Conservation (phyloP, 352 stramenopile species). For the Albugo laibachii region DNA sequence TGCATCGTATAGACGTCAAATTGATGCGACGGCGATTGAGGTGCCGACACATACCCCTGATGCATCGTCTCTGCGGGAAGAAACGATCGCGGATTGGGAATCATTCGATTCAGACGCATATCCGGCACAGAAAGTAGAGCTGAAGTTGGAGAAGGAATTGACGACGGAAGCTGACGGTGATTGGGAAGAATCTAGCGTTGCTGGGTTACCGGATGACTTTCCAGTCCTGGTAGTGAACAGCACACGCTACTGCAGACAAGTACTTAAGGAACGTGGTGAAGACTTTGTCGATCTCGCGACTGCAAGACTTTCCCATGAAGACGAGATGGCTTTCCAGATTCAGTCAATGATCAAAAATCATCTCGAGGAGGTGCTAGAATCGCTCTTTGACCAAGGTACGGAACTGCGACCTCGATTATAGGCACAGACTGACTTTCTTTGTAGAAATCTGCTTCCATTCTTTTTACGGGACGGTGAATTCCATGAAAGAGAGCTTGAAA, state of each 20-base stretch:
- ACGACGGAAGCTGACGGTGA: constrained; percentile 3
- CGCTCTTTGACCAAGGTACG: constrained; percentile 36
- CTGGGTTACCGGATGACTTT: constrained; percentile 41
- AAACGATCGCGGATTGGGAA: too few relatives aligned
- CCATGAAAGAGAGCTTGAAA: constrained; percentile 27
- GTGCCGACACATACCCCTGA: too few relatives aligned
- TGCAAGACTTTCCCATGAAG: constrained; percentile 18
- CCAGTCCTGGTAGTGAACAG: constrained; percentile 46
- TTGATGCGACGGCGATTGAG: too few relatives aligned
- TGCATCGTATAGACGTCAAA: too few relatives aligned
- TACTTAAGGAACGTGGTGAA: constrained; percentile 11
- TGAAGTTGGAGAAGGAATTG: too few relatives aligned
- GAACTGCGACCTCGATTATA: neutral
- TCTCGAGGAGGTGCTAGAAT: constrained; percentile 34
- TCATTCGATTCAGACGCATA: too few relatives aligned
- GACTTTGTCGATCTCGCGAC: constrained; percentile 13
- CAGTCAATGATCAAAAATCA: constrained; percentile 21
- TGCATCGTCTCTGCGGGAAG: too few relatives aligned
- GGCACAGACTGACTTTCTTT: neutral
- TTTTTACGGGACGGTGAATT: constrained; percentile 31
- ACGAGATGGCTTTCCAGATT: constrained; percentile 12
- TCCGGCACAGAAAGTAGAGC: too few relatives aligned
- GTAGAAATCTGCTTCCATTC: constrained; percentile 38
- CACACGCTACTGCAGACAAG: constrained; percentile 29
- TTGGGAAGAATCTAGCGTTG: constrained; percentile 18